Evolutionary conservation across 192 early-diverging fungal genomes (phyloP).

Genomic region (Gonapodya prolifera): DNA sequence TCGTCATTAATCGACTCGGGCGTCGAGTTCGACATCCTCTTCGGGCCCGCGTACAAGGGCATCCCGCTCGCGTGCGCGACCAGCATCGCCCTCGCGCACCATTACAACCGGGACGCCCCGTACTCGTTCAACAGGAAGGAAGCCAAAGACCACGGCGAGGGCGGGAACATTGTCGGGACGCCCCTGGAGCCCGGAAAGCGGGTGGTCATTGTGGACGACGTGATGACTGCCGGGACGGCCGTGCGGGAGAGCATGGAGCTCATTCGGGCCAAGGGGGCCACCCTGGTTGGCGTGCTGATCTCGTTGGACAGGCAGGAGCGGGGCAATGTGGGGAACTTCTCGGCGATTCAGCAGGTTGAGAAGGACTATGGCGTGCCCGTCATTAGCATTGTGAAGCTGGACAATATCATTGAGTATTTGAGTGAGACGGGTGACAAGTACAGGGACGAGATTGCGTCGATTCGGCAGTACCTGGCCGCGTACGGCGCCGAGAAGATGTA

Average conservation of each 20-base stretch:
- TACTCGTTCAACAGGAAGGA: conserved; percentile 98
- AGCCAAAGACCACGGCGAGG: conserved; percentile 97
- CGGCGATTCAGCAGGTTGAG: conserved; percentile 89
- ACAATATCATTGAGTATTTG: conserved; percentile 80
- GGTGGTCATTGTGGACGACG: conserved; percentile 89
- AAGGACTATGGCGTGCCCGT: conserved; percentile 66
- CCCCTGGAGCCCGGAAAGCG: conserved; percentile 46
- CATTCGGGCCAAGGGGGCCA: conserved; percentile 58
- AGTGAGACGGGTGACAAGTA: conserved; percentile 46
- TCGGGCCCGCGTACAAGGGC: conserved; percentile 99
- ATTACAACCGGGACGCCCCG: conserved; percentile 50
- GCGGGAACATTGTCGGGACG: conserved; percentile 87
- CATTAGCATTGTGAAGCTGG: conserved; percentile 72
- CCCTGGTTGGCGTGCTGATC: conserved; percentile 73
- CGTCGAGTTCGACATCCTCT: conserved; percentile 72
- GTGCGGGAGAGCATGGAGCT: conserved; percentile 81
- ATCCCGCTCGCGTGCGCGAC: conserved; percentile 82
- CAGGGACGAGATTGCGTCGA: background rate
- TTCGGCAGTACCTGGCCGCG: background rate
- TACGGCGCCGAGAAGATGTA: background rate
- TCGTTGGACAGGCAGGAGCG: conserved; percentile 87
- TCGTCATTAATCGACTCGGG: conserved; percentile 59
- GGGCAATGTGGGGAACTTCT: conserved; percentile 47
- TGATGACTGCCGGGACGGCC: conserved; percentile 98
- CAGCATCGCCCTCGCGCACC: conserved; percentile 57